phyloP scores from a whole-genome alignment of 73 alveolate genomes.

The Uronychia setigera region DNA sequence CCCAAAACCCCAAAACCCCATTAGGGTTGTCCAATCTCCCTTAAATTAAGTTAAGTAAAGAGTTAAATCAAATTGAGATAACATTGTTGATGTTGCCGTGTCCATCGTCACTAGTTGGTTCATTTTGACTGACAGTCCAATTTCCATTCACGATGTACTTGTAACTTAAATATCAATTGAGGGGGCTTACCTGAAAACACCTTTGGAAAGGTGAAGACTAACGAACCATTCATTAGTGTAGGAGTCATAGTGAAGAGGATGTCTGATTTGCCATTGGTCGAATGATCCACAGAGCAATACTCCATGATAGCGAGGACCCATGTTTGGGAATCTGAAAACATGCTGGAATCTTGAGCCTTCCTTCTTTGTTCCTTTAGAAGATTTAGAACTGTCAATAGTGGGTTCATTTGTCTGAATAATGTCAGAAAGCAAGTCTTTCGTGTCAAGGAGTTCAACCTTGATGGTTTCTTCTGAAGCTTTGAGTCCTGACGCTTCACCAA shows the following conservation, averaged over 20 bases:
- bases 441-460: not conserved
- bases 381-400: no score
- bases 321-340: slow-evolving; percentile 40
- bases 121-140: not conserved
- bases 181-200: slow-evolving; percentile 62
- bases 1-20: no score
- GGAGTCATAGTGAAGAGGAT: slow-evolving; percentile 85
- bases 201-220: slow-evolving; percentile 83
- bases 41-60: no score
- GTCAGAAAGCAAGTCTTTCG: not conserved
- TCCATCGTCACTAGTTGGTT: no score
- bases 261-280: slow-evolving; percentile 97
- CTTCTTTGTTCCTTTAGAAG: not conserved
- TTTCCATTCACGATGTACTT: slow-evolving; percentile 79
- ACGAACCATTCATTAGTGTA: slow-evolving; percentile 80
- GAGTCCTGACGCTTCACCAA: not conserved
- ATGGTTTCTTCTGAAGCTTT: not conserved
- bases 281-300: slow-evolving; percentile 95
- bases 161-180: slow-evolving; percentile 25
- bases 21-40: no score
- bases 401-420: not conserved
- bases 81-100: no score
- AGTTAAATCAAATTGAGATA: no score
- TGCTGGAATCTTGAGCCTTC: slow-evolving; percentile 18
- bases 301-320: slow-evolving; percentile 42